Evolutionary conservation across 257 asterid species (phyloP).

Genomic region (Solanum medicagineum): DNA sequence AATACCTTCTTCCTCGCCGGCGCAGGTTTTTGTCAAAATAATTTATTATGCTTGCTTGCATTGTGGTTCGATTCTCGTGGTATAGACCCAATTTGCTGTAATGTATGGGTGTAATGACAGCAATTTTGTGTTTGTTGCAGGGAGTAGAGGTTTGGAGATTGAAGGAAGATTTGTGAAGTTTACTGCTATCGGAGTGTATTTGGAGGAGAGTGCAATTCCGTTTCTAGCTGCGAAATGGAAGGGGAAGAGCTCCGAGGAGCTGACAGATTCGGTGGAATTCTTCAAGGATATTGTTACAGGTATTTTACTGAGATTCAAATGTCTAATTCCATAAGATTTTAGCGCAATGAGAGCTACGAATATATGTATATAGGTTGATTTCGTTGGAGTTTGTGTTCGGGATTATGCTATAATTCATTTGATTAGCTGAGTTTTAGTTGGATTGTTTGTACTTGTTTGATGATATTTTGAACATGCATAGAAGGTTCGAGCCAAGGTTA

Average conservation of each 20-base stretch:
- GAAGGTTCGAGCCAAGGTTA: no score
- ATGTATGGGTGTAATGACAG: neutral
- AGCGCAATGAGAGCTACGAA: no score
- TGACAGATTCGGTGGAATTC: conserved; percentile 57
- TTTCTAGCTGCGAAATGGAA: conserved; percentile 71
- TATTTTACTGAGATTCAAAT: neutral
- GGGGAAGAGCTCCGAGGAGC: conserved; percentile 53
- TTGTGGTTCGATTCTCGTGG: no score
- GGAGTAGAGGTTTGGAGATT: conserved; percentile 62
- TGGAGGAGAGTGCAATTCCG: conserved; percentile 43
- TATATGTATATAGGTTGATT: no score
- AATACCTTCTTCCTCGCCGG: conserved; percentile 68
- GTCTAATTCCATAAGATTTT: neutral
- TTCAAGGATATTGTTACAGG: conserved; percentile 62
- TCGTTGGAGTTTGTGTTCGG: no score
- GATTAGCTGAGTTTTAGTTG: neutral
- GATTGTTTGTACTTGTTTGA: no score
- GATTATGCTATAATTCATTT: no score
- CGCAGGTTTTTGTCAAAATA: conserved; percentile 35
- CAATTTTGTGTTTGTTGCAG: conserved; percentile 10
- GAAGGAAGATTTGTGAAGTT: conserved; percentile 56
- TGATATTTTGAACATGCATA: no score
- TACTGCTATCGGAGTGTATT: conserved; percentile 77
- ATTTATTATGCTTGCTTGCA: no score
- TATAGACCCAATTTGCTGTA: neutral